Evolutionary conservation across 202 grass and related monocot species (phyloP), one percentile per base, ranked within the genome.

Genomic region (Saccharum hybrid): DNA sequence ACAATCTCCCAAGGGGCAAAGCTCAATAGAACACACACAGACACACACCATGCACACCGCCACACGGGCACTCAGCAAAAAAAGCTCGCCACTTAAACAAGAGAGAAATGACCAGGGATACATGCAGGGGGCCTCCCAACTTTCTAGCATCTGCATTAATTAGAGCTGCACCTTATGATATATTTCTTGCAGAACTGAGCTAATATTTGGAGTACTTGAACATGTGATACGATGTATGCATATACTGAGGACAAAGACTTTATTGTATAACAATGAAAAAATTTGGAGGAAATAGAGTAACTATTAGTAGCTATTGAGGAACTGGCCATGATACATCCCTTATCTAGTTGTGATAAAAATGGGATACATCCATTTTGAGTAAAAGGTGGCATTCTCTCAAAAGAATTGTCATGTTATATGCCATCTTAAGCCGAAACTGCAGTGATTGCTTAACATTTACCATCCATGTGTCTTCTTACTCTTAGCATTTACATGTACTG

Each of bases 271-370:
- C 2, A 78, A 77, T 56, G 41, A 54, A 23, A 42, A 67, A 31
- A 30, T 6, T 66, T 30, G 15, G 37, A 48, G 60, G 60, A 74
- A 87, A 78, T 33, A 71, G 26, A 83, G 41, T 67, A 72, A 39
- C 31, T 23, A 3, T 66, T 73, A 66, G n/a, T 36, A 36, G 34
- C 39, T 66, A 56, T n/a, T 46, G 61, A 45, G 71, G 46, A 74
- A 73, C n/a, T 57, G 54, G 9, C 61, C 45, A 67, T 57, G 22
- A 74, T 41, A 57, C 67, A 49, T 11, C 16, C 67, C 46, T 49
- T 37, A 33, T 33, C 59, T 83, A 36, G 23, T 37, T 79, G 34
- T 75, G 62, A 11, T 42, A 62, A 48, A 80, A 57, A 74, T 33
- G 31, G 21, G 28, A 10, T 8, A 70, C 8, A 21, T 70, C 28